Evolutionary conservation across 305 asterid species (phyloP), one percentile per base, ranked within the genome.

Genomic region (Fraxinus albicans): DNA sequence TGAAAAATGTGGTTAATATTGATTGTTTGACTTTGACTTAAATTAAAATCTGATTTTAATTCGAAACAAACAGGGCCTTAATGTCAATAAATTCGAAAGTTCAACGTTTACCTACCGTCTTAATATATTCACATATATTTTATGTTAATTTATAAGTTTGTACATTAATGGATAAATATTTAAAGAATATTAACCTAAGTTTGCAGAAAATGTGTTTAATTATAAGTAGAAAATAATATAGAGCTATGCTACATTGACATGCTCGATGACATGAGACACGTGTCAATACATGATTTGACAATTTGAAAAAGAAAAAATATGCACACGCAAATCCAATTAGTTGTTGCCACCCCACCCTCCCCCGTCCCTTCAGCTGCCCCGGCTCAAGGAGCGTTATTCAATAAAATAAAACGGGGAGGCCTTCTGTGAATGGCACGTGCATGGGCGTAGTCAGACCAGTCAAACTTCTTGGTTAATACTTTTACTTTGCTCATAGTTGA

Each of bases 341-440:
- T 1, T 36, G 9, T 36, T 6, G 42, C 1, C 42, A 36, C 40
- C 40, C 38, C 38, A 25, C 27, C 0, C 27, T 25, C 27, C 27
- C 27, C 27, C 27, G 27, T 25, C 27, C 27, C 27, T 25, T 25
- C 27, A 33, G 35, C 35, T 36, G 8, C 8, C 9, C 9, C 9
- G 9, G 42, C 7, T 6, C 9, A 36, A 36, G 9, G 42, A 36
- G 9, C 9, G 42, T 6, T 6, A 36, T 6, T 6, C 2, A 36
- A 6, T 38, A 7, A 36, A 36, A 21, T 60, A 19, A 75, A 9
- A 36, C 9, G 58, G 5, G 3, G 33, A 82, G 86, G 91, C 89
- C 88, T 86, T 80, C 50, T 67, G 87, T 82, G 87, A 78, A n/a
- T 15, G n/a, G 86, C 90, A 84, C 90, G 89, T 82, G 77, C 58